A percentile compares a stretch with the other conserved stretches of the same genome.
These are phyloP conservation scores for Prunus armeniaca DNA, from an alignment of 306 rosid genomes.

Conservation along the genomic window DNA sequence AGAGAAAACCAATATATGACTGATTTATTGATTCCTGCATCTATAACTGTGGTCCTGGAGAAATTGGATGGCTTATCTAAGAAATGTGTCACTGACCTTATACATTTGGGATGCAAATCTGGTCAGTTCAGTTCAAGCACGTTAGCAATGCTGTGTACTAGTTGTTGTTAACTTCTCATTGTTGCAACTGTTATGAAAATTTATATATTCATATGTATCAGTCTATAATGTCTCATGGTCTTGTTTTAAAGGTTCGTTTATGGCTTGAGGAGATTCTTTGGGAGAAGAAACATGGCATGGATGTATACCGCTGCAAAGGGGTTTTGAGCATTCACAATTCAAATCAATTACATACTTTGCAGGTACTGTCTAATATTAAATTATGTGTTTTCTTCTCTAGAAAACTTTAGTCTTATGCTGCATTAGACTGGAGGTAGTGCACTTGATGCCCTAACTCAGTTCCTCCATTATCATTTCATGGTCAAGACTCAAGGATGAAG, in stretches of 20 bases:
- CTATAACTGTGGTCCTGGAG: not conserved
- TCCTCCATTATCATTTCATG: not conserved
- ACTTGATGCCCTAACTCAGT: not conserved
- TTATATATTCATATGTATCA: not conserved
- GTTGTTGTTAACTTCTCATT: not conserved
- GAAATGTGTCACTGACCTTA: not conserved
- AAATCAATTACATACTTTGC: constrained; percentile 77
- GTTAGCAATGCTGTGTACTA: not conserved
- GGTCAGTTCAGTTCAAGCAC: not conserved
- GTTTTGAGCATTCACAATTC: constrained; percentile 57
- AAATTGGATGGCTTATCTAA: not conserved
- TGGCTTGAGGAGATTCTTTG: constrained; percentile 98
- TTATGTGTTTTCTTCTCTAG: not conserved
- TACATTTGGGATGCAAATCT: not conserved
- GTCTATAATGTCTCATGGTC: constrained; percentile 4
- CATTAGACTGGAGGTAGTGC: not conserved
- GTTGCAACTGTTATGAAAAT: not conserved
- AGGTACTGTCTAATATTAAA: constrained; percentile 45
- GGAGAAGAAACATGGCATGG: constrained; percentile 92
- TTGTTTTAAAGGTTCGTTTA: constrained; percentile 48
- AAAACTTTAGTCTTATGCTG: not conserved
- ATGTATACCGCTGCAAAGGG: constrained; percentile 93
- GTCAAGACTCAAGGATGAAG: not conserved
- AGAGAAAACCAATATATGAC: not conserved
- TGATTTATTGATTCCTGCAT: not conserved